Evolutionary conservation across 1,284 basidiomycete species (phyloP), one percentile per base, ranked within the genome.

Genomic region (Hymenochaete sp.): DNA sequence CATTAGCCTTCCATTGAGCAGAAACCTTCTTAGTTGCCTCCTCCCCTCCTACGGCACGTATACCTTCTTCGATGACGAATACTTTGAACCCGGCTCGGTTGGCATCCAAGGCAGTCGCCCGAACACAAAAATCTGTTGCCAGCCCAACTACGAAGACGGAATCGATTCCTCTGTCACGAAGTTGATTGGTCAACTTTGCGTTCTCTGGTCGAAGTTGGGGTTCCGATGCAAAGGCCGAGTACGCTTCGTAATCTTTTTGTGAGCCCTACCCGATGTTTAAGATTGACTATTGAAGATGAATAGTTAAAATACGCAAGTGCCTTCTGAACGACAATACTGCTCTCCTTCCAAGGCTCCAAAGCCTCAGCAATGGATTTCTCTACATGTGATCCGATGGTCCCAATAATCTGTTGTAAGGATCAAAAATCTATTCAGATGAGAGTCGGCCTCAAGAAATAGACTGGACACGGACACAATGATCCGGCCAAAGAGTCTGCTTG

Each of bases 111-210:
- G 49, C 45, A 19, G 49, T 42, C 10, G 50, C 50, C 10, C 50
- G 47, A 13, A 53, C 52, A 27, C 52, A 53, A 31, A 51, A 53
- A 29, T 53, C 52, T 11, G 52, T 53, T 18, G 52, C 52, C 16
- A 53, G 32, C 9, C 52, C 52, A 10, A 45, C 50, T 33, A 53
- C 33, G 18, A 48, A 49, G 11, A 53, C 14, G 7, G 38, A 43
- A 3, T 19, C 21, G 11, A 53, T 42, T 25, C 44, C 47, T 7
- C 26, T 36, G 10, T 38, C 31, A 19, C 42, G 50, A 8, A 53
- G 46, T 7, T 44, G 26, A 2, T 26, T 19, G 2, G 44, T 29
- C 19, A 49, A 40, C 22, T 21, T 43, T 7, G 43, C 37, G 0
- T 41, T 33, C 3, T 19, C 28, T 2, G 40, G 32, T 9, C 31